Evolutionary conservation across 257 asterid species (phyloP).

Genomic region (Mentha longifolia): DNA sequence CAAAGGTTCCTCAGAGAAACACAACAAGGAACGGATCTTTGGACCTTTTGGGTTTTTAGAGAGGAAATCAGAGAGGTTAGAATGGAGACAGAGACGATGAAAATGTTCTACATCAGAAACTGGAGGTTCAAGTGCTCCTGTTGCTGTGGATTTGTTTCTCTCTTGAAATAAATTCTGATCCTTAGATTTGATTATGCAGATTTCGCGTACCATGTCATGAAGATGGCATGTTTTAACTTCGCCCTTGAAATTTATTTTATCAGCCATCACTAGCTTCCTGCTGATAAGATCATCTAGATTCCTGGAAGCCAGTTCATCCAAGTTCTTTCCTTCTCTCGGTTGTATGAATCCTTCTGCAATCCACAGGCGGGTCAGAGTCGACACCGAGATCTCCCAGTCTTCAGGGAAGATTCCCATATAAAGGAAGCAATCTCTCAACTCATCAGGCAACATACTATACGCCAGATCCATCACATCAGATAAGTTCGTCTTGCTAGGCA

Average conservation of each 20-base stretch:
- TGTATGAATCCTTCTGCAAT: slow-evolving; percentile 60
- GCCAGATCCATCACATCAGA: no score
- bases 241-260: slow-evolving; percentile 10
- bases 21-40: slow-evolving; percentile 46
- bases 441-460: background rate
- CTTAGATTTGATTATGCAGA: slow-evolving; percentile 42
- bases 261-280: slow-evolving; percentile 6
- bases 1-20: slow-evolving; percentile 29
- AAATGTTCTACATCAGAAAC: slow-evolving; percentile 21
- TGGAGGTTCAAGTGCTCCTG: slow-evolving; percentile 22
- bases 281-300: slow-evolving; percentile 19
- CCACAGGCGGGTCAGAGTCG: slow-evolving; percentile 48
- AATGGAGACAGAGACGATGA: slow-evolving; percentile 57
- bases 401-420: slow-evolving; percentile 53
- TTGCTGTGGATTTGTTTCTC: slow-evolving; percentile 22
- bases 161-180: slow-evolving; percentile 45
- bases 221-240: slow-evolving; percentile 52
- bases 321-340: background rate
- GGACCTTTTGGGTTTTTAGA: slow-evolving; percentile 26
- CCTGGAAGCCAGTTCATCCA: slow-evolving; percentile 44
- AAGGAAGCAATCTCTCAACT: slow-evolving; percentile 50
- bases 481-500: background rate
- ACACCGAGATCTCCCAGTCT: slow-evolving; percentile 41
- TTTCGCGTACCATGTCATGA: slow-evolving; percentile 47
- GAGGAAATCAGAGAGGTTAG: slow-evolving; percentile 35